phyloP scores from a whole-genome alignment of 805 yeast species.

The Pichia gijzeniarum region DNA sequence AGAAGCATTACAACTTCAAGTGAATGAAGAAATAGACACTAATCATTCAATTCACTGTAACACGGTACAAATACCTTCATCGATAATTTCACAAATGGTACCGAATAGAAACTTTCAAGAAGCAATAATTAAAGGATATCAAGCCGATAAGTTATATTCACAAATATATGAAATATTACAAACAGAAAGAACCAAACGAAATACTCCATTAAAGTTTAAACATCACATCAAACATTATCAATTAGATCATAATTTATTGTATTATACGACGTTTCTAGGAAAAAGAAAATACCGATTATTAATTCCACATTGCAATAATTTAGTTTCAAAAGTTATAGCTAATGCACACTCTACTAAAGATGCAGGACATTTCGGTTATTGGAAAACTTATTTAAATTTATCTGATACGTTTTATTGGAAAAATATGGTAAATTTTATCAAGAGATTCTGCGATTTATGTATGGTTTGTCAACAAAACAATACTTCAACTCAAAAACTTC shows the following conservation, averaged over 20 bases:
- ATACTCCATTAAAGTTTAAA: not conserved
- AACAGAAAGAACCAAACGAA: too few species aligned
- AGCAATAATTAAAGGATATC: not conserved
- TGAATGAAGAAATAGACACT: too few species aligned
- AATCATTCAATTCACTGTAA: too few species aligned
- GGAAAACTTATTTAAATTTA: not conserved
- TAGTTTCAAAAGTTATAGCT: too few species aligned
- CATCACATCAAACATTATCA: conserved; percentile 1
- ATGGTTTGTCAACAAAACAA: too few species aligned
- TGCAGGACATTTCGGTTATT: conserved; percentile 2
- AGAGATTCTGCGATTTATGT: too few species aligned
- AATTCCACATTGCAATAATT: too few species aligned
- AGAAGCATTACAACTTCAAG: not conserved
- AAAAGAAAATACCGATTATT: too few species aligned
- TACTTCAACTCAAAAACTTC: not conserved
- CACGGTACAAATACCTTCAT: too few species aligned
- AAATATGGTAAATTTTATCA: not conserved
- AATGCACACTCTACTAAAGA: too few species aligned
- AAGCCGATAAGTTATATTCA: not conserved
- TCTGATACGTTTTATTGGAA: not conserved
- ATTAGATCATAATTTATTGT: not conserved
- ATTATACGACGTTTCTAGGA: not conserved
- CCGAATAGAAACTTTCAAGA: not conserved
- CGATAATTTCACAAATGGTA: too few species aligned
- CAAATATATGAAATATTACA: conserved; percentile 1